A percentile compares a stretch with the other conserved stretches of the same genome.
These are phyloP conservation scores for Powellomyces hirtus DNA, from an alignment of 192 early-diverging fungal species.

Conservation along the genomic window DNA sequence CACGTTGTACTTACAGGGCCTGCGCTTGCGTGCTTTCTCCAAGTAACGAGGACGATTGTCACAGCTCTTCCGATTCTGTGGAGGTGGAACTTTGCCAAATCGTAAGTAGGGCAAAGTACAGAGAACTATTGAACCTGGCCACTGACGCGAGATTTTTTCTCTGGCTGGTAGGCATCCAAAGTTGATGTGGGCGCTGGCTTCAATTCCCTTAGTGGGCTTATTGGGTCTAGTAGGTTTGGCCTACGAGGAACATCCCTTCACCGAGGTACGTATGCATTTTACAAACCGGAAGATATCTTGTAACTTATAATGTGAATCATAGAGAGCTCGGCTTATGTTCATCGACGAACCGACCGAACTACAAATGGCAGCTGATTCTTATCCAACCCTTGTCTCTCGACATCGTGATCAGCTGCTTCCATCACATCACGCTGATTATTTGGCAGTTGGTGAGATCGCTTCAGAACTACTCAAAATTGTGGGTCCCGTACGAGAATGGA, in stretches of 20 bases:
- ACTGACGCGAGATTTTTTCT: background rate
- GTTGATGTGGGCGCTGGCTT: constrained; percentile 20
- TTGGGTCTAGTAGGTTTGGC: constrained; percentile 8
- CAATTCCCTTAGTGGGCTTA: constrained; percentile 13
- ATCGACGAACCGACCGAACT: constrained; percentile 34
- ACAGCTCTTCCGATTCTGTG: constrained; percentile 32
- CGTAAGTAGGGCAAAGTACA: background rate
- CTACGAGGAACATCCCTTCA: constrained; percentile 27
- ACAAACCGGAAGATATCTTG: constrained; percentile 4
- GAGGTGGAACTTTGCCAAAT: constrained; percentile 22
- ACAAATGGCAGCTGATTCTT: constrained; percentile 24
- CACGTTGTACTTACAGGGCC: constrained; percentile 1
- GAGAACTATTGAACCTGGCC: background rate
- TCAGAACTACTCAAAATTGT: constrained; percentile 21
- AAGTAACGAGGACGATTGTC: constrained; percentile 12
- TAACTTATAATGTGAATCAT: background rate
- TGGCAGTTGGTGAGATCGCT: constrained; percentile 5
- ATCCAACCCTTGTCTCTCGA: background rate
- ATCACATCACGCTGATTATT: constrained; percentile 7
- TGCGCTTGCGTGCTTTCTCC: constrained; percentile 7
- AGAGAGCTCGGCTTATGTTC: constrained; percentile 41
- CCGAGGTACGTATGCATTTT: background rate
- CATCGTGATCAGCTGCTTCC: constrained; percentile 21
- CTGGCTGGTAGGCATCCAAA: constrained; percentile 13
- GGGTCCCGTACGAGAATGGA: constrained; percentile 36